A percentile compares a stretch with the other conserved stretches of the same genome.
Evolutionary conservation across 192 early-diverging fungal genomes (phyloP).

Genomic region (Gamsiella multidivaricata): DNA sequence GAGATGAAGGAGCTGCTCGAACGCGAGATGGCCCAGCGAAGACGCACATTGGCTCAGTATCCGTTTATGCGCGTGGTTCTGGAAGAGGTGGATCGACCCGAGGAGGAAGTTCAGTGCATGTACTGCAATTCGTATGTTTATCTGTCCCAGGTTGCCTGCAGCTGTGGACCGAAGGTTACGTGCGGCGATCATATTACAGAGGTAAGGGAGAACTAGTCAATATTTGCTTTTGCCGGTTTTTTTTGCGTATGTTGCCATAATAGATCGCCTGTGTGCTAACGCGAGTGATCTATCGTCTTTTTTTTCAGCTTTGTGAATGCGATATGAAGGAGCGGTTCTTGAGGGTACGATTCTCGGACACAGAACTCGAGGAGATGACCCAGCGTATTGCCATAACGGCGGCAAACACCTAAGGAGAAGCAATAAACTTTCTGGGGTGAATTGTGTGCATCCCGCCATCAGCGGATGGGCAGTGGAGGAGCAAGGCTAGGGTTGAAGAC

Average conservation of each 20-base stretch:
- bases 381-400: conserved; percentile 26
- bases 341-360: conserved; percentile 47
- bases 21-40: conserved; percentile 67
- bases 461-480: neutral
- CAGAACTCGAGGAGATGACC: conserved; percentile 37
- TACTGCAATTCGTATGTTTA: conserved; percentile 79
- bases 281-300: no score
- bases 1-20: conserved; percentile 61
- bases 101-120: conserved; percentile 73
- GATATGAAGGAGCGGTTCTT: conserved; percentile 39
- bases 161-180: conserved; percentile 69
- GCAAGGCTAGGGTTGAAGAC: neutral
- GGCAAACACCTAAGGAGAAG: neutral
- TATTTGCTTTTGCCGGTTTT: neutral
- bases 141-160: conserved; percentile 73
- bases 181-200: conserved; percentile 74
- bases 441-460: neutral
- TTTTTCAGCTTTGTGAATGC: conserved; percentile 54
- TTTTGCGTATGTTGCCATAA: neutral
- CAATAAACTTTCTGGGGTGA: no score
- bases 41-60: conserved; percentile 40
- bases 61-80: conserved; percentile 54
- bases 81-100: conserved; percentile 57
- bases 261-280: no score
- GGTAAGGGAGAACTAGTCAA: conserved; percentile 5